A percentile compares a stretch with the other conserved stretches of the same genome.
phyloP scores from a whole-genome alignment of 495 filamentous ascomycete genomes.

The Xylaria castorea region DNA sequence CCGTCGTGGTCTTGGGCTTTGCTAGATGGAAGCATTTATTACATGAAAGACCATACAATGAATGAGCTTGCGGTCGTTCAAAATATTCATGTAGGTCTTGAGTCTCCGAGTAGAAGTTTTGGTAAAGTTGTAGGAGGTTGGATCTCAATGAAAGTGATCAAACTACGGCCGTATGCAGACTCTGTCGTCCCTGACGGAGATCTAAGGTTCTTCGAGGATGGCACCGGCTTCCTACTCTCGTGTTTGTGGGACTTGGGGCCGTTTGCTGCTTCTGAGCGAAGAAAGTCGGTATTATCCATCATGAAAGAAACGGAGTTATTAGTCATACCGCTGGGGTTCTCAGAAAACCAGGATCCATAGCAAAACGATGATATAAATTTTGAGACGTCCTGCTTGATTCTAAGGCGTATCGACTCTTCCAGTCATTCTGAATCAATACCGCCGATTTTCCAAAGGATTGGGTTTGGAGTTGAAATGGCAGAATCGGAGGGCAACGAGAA shows the following conservation, averaged over 20 bases:
- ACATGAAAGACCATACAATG: too few relatives aligned
- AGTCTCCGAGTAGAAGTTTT: background rate
- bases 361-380: background rate
- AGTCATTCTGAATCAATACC: background rate
- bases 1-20: background rate
- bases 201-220: background rate
- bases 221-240: background rate
- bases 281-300: background rate
- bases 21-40: background rate
- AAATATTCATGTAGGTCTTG: background rate
- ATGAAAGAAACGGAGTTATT: background rate
- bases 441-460: background rate
- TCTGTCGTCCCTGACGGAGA: background rate
- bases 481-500: background rate
- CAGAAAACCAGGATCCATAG: background rate
- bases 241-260: background rate
- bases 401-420: background rate
- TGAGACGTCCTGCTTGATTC: background rate
- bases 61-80: background rate
- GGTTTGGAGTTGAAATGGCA: background rate
- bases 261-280: background rate
- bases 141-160: constrained; percentile 5
- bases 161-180: background rate
- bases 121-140: background rate
- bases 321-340: background rate